phyloP scores from a whole-genome alignment of 306 rosid genomes.

The Glycine soja region DNA sequence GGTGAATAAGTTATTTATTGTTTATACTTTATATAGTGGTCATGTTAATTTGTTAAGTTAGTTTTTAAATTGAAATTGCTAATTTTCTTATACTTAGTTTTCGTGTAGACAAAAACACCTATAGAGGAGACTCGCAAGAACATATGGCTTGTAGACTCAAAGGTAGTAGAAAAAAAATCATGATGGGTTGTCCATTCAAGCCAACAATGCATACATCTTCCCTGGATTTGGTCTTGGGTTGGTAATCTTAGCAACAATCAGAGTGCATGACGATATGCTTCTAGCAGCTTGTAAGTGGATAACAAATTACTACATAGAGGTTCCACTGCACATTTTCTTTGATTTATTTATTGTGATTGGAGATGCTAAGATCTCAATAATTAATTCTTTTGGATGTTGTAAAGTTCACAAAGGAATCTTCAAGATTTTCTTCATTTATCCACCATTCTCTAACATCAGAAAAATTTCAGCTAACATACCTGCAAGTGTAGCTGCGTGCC shows the following conservation, averaged over 20 bases:
- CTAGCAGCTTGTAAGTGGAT: constrained; percentile 21
- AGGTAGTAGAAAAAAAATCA: no score
- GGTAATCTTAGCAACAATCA: constrained; percentile 26
- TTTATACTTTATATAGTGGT: no score
- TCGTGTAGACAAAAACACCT: no score
- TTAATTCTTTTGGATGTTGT: neutral
- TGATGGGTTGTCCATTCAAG: neutral
- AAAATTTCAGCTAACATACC: constrained; percentile 79
- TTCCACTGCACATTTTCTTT: neutral
- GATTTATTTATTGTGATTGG: neutral
- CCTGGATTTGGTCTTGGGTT: constrained; percentile 27
- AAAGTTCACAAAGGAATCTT: neutral
- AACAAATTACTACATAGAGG: neutral
- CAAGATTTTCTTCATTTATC: constrained; percentile 59
- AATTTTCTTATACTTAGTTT: no score
- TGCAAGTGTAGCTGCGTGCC: constrained; percentile 84
- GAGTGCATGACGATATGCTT: constrained; percentile 29
- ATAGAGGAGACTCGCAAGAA: no score
- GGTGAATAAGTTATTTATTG: no score
- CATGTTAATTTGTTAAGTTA: no score
- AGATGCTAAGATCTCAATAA: neutral
- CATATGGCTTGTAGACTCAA: no score
- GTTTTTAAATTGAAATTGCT: no score
- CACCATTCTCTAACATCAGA: constrained; percentile 72
- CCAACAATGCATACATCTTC: constrained; percentile 29